These are phyloP conservation scores for Paracoccidioides lutzii DNA, from an alignment of 2,329 filamentous ascomycete genomes.

Conservation along the genomic window DNA sequence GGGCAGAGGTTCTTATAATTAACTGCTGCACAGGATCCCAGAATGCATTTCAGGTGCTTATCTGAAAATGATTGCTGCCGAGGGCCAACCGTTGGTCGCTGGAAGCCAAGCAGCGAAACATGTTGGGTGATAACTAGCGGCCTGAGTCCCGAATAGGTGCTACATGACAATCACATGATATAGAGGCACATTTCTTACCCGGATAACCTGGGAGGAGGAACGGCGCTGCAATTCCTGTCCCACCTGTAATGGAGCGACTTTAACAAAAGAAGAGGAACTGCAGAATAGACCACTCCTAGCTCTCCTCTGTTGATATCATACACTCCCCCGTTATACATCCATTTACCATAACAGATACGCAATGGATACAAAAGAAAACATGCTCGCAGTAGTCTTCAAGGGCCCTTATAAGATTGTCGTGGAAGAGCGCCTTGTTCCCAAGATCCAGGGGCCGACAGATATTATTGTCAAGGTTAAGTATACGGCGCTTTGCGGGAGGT, in stretches of 20 bases:
- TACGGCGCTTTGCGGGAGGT: constrained; percentile 82
- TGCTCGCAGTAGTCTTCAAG: constrained; percentile 84
- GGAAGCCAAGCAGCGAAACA: neutral
- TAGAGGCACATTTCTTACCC: too few relatives aligned
- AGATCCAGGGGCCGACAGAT: constrained; percentile 57
- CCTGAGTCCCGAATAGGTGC: neutral
- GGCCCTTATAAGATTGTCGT: constrained; percentile 61
- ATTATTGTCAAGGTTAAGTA: constrained; percentile 72
- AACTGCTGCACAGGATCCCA: neutral
- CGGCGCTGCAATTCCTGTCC: too few relatives aligned
- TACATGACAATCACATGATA: neutral
- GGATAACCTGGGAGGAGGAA: too few relatives aligned
- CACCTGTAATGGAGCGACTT: too few relatives aligned
- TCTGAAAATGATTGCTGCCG: neutral
- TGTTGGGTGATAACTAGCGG: neutral
- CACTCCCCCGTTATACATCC: neutral
- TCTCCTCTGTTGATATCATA: neutral
- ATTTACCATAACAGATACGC: neutral
- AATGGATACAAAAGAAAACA: constrained; percentile 39
- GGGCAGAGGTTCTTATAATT: constrained; percentile 2
- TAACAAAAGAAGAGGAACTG: too few relatives aligned
- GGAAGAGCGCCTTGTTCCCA: constrained; percentile 67
- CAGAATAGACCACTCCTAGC: too few relatives aligned
- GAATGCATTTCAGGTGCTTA: neutral
- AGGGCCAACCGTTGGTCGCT: neutral